Conservation (phyloP, 208 protist genomes). For the Wallacemonas sp. region DNA sequence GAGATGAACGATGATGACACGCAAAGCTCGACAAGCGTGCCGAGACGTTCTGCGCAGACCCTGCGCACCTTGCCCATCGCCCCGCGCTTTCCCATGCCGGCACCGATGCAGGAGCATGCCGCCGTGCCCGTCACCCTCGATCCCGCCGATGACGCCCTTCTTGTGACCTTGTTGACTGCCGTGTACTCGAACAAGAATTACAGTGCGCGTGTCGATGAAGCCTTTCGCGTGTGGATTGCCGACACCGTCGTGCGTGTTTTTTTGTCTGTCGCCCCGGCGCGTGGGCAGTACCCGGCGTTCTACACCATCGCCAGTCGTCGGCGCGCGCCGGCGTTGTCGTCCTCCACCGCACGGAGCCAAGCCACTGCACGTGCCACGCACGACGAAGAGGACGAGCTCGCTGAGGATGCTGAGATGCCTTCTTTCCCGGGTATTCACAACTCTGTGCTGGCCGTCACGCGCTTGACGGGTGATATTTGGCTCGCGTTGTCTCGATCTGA, state of each 20-base stretch:
- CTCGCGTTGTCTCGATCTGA: background rate
- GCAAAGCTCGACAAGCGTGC: background rate
- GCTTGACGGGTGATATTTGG: conserved; percentile 6
- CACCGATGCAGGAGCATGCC: background rate
- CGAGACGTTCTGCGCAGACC: too few relatives aligned
- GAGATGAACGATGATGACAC: background rate
- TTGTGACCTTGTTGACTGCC: background rate
- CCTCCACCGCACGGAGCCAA: background rate
- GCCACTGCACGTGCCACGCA: background rate
- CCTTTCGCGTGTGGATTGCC: conserved; percentile 5
- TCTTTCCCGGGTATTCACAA: conserved; percentile 2
- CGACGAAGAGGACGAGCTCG: background rate
- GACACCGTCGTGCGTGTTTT: background rate
- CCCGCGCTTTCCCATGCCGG: background rate
- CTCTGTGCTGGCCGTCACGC: conserved; percentile 10
- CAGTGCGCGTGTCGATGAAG: conserved; percentile 7
- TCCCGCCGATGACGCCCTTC: background rate
- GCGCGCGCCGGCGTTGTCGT: background rate
- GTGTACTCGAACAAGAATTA: conserved; percentile 6
- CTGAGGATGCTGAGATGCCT: conserved; percentile 1
- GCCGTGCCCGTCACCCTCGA: background rate
- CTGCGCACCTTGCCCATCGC: background rate
- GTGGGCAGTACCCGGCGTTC: background rate
- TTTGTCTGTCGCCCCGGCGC: background rate
- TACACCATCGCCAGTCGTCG: background rate